Evolutionary conservation across 164 flowering plant species (phyloP).

Genomic region (Vitis labrusca): DNA sequence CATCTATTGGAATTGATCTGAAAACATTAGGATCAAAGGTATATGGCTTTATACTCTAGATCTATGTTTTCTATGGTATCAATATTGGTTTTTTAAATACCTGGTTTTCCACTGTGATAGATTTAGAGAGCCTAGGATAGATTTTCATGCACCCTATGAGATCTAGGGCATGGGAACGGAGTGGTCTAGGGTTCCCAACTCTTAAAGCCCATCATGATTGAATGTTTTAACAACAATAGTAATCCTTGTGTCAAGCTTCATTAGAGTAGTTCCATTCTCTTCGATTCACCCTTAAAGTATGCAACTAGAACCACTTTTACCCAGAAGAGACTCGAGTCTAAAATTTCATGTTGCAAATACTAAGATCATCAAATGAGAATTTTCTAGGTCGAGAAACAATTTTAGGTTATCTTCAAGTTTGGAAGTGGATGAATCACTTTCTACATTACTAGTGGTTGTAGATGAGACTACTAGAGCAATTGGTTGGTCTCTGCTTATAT

Average conservation of each 20-base stretch:
- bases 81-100: no score
- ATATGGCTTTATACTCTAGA: no score
- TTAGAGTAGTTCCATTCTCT: neutral
- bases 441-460: conserved; percentile 14
- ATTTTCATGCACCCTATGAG: no score
- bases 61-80: no score
- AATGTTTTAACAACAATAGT: neutral
- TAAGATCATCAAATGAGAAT: conserved; percentile 3
- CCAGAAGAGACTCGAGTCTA: neutral
- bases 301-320: neutral
- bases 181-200: neutral
- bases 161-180: no score
- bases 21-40: no score
- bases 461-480: conserved; percentile 9
- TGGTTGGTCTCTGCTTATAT: conserved; percentile 8
- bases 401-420: conserved; percentile 9
- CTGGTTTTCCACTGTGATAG: no score
- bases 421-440: conserved; percentile 14
- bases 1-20: no score
- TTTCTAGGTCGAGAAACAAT: neutral
- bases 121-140: no score
- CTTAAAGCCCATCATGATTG: neutral
- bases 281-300: neutral
- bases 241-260: neutral
- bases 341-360: neutral